These are phyloP conservation scores for Xylaria venustula DNA, from an alignment of 495 filamentous ascomycete species.

Conservation along the genomic window DNA sequence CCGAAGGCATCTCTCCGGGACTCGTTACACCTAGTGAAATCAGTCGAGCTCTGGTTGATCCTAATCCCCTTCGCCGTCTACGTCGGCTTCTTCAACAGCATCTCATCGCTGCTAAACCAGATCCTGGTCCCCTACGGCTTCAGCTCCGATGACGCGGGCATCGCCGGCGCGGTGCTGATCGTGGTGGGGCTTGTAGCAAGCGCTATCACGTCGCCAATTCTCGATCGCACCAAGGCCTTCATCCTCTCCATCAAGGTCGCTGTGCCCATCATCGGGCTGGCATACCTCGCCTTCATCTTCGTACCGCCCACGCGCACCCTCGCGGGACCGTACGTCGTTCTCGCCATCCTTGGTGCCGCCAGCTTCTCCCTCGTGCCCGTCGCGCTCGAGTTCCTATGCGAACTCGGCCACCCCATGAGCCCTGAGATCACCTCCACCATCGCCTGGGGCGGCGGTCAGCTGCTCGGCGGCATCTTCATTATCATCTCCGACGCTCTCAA, in stretches of 20 bases:
- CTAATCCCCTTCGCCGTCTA: conserved; percentile 76
- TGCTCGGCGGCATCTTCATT: conserved; percentile 80
- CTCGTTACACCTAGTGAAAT: conserved; percentile 51
- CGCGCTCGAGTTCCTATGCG: conserved; percentile 80
- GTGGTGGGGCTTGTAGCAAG: conserved; percentile 76
- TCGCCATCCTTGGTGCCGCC: conserved; percentile 71
- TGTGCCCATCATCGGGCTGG: conserved; percentile 70
- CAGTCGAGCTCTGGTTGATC: conserved; percentile 72
- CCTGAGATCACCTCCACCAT: conserved; percentile 82
- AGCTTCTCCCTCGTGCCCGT: conserved; percentile 81
- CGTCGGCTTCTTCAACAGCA: conserved; percentile 89
- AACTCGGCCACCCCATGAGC: conserved; percentile 82
- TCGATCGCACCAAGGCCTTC: conserved; percentile 81
- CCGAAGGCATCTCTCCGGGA: conserved; percentile 51
- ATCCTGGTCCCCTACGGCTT: conserved; percentile 82
- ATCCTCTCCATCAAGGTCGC: conserved; percentile 70
- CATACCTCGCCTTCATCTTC: conserved; percentile 78
- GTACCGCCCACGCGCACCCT: conserved; percentile 69
- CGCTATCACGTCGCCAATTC: conserved; percentile 74
- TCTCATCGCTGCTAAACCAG: conserved; percentile 87
- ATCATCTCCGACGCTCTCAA: conserved; percentile 78
- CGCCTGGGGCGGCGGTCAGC: conserved; percentile 79
- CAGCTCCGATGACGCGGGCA: conserved; percentile 77
- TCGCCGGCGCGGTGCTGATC: conserved; percentile 89
- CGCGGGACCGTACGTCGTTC: conserved; percentile 69